phyloP scores from a whole-genome alignment of 2,329 filamentous ascomycete genomes.

The Colletotrichum phormii region DNA sequence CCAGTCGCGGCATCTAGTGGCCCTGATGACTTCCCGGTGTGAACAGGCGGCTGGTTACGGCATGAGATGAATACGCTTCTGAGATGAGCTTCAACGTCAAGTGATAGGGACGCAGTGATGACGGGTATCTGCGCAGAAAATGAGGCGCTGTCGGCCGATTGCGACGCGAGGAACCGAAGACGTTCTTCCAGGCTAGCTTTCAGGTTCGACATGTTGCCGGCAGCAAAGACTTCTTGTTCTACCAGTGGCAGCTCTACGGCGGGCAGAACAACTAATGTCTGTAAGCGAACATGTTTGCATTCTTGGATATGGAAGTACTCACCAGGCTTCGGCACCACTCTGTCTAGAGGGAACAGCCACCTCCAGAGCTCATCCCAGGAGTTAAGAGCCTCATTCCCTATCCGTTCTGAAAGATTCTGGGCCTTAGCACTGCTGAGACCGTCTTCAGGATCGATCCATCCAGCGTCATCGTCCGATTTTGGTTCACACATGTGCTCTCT shows the following conservation, averaged over 20 bases:
- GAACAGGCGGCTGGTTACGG: slow-evolving; percentile 1
- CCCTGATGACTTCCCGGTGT: not conserved
- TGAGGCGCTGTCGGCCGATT: slow-evolving; percentile 18
- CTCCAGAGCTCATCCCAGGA: slow-evolving; percentile 31
- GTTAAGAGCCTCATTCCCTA: not conserved
- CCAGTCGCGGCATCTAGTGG: not conserved
- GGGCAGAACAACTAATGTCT: not conserved
- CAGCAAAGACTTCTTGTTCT: slow-evolving; percentile 31
- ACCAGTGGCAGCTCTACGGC: slow-evolving; percentile 31
- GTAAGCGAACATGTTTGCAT: not conserved
- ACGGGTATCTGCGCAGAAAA: slow-evolving; percentile 30
- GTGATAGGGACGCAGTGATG: slow-evolving; percentile 23
- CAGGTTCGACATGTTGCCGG: slow-evolving; percentile 26
- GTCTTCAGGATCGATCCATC: slow-evolving; percentile 9
- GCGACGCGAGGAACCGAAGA: slow-evolving; percentile 20
- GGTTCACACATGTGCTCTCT: slow-evolving; percentile 55
- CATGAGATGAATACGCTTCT: slow-evolving; percentile 31
- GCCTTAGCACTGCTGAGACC: slow-evolving; percentile 9
- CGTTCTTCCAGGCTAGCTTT: slow-evolving; percentile 32
- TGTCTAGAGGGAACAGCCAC: slow-evolving; percentile 19
- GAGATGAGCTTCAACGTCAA: slow-evolving; percentile 29
- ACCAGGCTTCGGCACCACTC: slow-evolving; percentile 24
- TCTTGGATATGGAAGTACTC: not conserved
- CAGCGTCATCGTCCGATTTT: not conserved
- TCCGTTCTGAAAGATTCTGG: not conserved